A percentile compares a stretch with the other conserved stretches of the same genome.
Evolutionary conservation across 768 basidiomycete genomes (phyloP).

Genomic region (Coprinopsis sp.): DNA sequence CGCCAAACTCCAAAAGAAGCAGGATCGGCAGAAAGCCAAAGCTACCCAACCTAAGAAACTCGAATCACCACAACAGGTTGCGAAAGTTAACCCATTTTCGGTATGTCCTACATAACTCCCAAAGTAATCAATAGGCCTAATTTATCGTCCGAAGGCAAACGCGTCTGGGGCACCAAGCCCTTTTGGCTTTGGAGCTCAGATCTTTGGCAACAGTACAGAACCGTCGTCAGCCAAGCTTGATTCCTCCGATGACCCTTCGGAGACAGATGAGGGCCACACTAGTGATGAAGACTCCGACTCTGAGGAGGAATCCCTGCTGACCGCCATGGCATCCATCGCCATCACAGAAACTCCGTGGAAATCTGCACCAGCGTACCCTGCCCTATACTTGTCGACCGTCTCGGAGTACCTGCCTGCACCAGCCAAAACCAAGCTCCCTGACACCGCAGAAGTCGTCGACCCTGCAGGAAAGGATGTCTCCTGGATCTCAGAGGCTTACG

Average conservation of each 20-base stretch:
- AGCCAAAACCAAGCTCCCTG: conserved; percentile 42
- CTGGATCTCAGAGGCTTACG: conserved; percentile 74
- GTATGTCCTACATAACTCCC: conserved; percentile 31
- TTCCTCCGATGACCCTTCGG: conserved; percentile 25
- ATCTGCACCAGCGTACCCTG: conserved; percentile 57
- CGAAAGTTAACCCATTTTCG: conserved; percentile 64
- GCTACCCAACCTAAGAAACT: conserved; percentile 28
- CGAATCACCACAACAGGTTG: conserved; percentile 9
- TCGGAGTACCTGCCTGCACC: conserved; percentile 67
- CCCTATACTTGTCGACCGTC: conserved; percentile 70
- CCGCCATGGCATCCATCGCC: conserved; percentile 51
- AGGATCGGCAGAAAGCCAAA: conserved; percentile 34
- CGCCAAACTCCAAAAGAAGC: conserved; percentile 58
- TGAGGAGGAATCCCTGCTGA: conserved; percentile 49
- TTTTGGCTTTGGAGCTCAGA: conserved; percentile 60
- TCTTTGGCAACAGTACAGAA: conserved; percentile 45
- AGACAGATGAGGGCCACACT: conserved; percentile 27
- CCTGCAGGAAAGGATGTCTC: conserved; percentile 40
- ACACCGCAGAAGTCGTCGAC: conserved; percentile 41
- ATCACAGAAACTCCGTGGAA: conserved; percentile 64
- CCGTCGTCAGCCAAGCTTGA: background rate
- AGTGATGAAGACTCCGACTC: conserved; percentile 32
- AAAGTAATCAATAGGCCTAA: background rate
- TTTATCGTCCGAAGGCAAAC: conserved; percentile 7
- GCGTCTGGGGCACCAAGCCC: conserved; percentile 23